Base-by-base conservation (phyloP, 225 moss, liverwort and hornwort species). In the Climacium dendroides region DNA sequence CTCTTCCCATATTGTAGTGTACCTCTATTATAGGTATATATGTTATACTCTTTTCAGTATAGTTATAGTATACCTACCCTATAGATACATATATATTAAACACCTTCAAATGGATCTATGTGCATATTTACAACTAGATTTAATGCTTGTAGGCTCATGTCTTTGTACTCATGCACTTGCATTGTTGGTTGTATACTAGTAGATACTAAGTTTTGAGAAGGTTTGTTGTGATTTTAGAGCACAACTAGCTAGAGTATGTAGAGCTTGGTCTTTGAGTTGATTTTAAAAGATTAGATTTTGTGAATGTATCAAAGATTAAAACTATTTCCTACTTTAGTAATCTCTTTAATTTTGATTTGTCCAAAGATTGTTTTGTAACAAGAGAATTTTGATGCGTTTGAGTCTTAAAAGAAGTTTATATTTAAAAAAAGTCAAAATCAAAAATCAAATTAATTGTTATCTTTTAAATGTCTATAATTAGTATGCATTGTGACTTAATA, bases 91-190 rank as follows among this genome's bases (percentile, higher is more conserved):
- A 15, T 55, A 34, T 34, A 15, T 30, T 32, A 9, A 16, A 32
- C 32, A 63, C 2, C 32, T 32, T 63, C 17, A 63, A 32, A 63
- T 63, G 63, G 5, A 17, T 63, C 9, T 63, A 63, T 4, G 34
- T 18, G 35, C 10, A 35, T 34, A 35, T 10, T 2, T 64, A 65
- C 10, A 35, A 65, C 6, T 65, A 19, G 35, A 10, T 65, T 65
- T 11, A 65, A 65, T 2, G 11, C 19, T 19, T 3, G 6, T 10
- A 19, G 32, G 19, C 10, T 65, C 2, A 35, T 0, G 3, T 65
- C 35, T 65, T 1, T 35, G 1, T 4, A 1, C 2, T 65, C 35
- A 65, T 0, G 0, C 1, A 1, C 10, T 65, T 19, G 10, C 19
- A 65, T 35, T 0, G 2, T 35, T 65, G 19, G 16, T 43, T 74